Conservation (phyloP, 768 basidiomycete genomes). For the Daedaleopsis sinensis region DNA sequence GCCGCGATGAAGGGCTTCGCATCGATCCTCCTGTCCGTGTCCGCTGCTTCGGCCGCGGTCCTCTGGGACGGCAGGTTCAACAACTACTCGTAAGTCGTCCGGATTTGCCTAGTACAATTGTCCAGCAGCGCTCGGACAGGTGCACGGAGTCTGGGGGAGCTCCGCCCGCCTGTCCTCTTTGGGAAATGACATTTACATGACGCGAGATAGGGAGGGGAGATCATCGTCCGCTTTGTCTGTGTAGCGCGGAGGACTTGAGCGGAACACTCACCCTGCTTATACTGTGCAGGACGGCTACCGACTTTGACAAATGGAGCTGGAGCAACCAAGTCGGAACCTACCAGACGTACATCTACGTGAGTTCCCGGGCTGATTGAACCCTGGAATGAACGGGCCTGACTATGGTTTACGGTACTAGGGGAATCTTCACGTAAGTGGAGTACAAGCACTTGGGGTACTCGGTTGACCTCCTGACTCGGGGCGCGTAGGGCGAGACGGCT, state of each 20-base stretch:
- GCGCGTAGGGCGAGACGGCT: slow-evolving; percentile 21
- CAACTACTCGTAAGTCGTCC: slow-evolving; percentile 22
- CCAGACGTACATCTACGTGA: slow-evolving; percentile 38
- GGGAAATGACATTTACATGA: background rate
- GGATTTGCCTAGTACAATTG: too few relatives aligned
- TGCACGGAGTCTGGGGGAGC: too few relatives aligned
- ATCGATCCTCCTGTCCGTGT: slow-evolving; percentile 19
- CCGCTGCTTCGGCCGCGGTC: slow-evolving; percentile 29
- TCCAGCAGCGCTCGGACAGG: too few relatives aligned
- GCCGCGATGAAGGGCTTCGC: slow-evolving; percentile 21
- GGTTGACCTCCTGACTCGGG: background rate
- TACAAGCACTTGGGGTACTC: background rate
- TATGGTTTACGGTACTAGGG: slow-evolving; percentile 10
- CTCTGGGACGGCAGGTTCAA: slow-evolving; percentile 35
- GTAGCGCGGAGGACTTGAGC: background rate
- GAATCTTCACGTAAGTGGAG: slow-evolving; percentile 19
- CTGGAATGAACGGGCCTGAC: slow-evolving; percentile 16
- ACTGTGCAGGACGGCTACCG: slow-evolving; percentile 21
- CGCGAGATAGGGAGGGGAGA: background rate
- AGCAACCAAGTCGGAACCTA: slow-evolving; percentile 33
- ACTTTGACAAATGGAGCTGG: slow-evolving; percentile 34
- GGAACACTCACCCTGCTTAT: background rate
- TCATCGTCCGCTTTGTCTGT: background rate
- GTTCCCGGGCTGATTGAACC: background rate
- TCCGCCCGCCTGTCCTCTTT: background rate